Evolutionary conservation across 1,139 yeast species (phyloP), one percentile per base, ranked within the genome.

Genomic region (Scheffersomyces quercinus): DNA sequence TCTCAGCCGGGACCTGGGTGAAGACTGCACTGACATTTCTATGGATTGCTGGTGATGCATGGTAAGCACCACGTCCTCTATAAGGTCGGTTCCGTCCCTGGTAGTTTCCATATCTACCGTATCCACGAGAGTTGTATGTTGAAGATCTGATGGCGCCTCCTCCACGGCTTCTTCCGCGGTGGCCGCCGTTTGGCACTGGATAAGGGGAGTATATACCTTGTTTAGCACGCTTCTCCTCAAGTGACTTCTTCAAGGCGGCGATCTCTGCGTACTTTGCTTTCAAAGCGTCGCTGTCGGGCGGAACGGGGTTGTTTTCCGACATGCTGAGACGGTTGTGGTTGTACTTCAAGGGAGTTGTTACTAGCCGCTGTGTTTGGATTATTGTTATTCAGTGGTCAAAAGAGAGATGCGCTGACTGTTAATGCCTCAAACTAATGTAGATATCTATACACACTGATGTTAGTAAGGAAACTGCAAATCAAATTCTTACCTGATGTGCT

Each of bases 181-280:
- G 7, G 26, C 26, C 26, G 8, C 26, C 7, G 26, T 20, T 20
- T 20, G 26, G 26, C 26, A 20, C 26, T 14, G 40, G 37, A n/a
- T 34, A 28, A 29, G 36, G 29, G 32, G 33, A 11, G 13, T 15
- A 5, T 37, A 36, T 11, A 12, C 33, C 9, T 37, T 38, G 12
- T 29, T 40, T 37, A 12, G 35, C 35, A 8, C 44, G 29, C 40
- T 52, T 51, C 39, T 56, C 62, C 29, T 57, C 58, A 28, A 68
- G 63, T 10, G 67, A 58, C 45, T 58, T 60, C 49, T 67, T 65
- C 38, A 68, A 51, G 5, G 59, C 59, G 3, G 72, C 70, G 11
- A 68, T 64, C 46, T 68, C 73, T 2, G 70, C 67, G 44, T 64
- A 65, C 46, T 63, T 63, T 12, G 57, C 59, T 45, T 56, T 63